Conservation (phyloP, 2,329 filamentous ascomycete species). For the Sclerotinia glacialis region DNA sequence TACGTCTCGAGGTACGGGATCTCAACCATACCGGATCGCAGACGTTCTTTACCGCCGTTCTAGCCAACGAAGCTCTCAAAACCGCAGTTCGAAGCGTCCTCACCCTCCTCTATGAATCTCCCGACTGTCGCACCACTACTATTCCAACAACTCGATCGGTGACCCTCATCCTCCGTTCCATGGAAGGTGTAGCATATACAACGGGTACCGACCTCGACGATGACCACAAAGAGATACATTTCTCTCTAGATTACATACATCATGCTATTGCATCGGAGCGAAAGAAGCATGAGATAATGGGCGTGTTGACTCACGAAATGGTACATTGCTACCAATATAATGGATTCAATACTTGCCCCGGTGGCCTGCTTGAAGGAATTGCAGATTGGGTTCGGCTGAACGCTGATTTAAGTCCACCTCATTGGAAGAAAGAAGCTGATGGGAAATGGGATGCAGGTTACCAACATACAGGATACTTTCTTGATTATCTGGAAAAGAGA, state of each 20-base stretch:
- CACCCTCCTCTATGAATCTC: conserved; percentile 64
- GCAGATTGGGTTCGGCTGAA: conserved; percentile 88
- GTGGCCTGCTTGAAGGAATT: conserved; percentile 83
- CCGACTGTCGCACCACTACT: conserved; percentile 42
- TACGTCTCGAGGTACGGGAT: conserved; percentile 59
- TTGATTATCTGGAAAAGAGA: conserved; percentile 75
- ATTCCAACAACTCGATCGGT: conserved; percentile 73
- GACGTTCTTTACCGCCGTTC: conserved; percentile 65
- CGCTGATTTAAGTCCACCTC: conserved; percentile 69
- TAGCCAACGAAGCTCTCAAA: conserved; percentile 60
- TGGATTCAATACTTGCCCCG: conserved; percentile 58
- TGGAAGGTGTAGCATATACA: conserved; percentile 87
- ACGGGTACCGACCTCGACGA: conserved; percentile 73
- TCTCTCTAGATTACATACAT: conserved; percentile 73
- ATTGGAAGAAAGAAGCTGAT: conserved; percentile 64
- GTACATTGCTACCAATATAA: conserved; percentile 94
- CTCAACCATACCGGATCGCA: conserved; percentile 57
- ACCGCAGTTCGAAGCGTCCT: conserved; percentile 67
- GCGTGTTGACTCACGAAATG: conserved; percentile 86
- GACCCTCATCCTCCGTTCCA: conserved; percentile 74
- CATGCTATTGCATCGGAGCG: conserved; percentile 43
- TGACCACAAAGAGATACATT: conserved; percentile 91
- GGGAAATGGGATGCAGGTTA: conserved; percentile 86
- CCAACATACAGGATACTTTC: conserved; percentile 85
- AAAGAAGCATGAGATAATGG: conserved; percentile 65